Base-by-base conservation (phyloP, 2,329 filamentous ascomycete genomes). In the Calonectria fujianensis region DNA sequence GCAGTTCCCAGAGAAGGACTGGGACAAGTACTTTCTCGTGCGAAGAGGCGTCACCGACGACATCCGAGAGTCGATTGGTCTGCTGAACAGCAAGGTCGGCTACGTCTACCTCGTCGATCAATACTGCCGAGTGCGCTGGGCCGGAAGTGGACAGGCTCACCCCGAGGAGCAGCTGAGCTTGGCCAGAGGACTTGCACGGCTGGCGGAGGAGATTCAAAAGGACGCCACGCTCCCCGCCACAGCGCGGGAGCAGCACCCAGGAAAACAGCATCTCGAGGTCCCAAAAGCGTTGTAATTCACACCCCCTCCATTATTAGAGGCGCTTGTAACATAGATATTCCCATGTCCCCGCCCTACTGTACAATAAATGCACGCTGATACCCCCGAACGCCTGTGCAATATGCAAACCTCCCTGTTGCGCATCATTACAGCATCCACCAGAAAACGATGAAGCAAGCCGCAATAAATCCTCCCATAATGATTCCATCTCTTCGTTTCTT, bases 401-500 rank as follows among this genome's bases (percentile, higher is more conserved):
- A 79, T 73, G 73, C 71, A 80, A 74, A 70, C 45, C 66, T 48
- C 64, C 61, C 57, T 18, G 29, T 57, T 51, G 35, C 69, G 73
- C 66, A 74, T 37, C 69, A 72, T 89, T 85, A 97, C 83, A 92
- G 87, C 82, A 97, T 94, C 84, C 93, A 97, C 81, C 96, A 91
- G 81, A 98, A 91, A 86, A 98, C 85, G 82, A 97, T 86, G 83
- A 97, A 97, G 86, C 97, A 98, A 80, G 98, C 91, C 0, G 96
- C 96, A 82, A 99, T 96, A 82, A 99, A 98, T 61, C 89, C 88
- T 24, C 95, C 97, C 88, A 99, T 91, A 78, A 99, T 98, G 79
- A 99, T 93, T 37, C 96, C 96, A 85, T 99, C 97, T 80, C 97
- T 93, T 84, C 96, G 92, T 90, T 98, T 98, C 89, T 98, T 97